Percentiles rank a stretch among this genome's conserved stretches.
These are phyloP conservation scores for Hortiboletus flavorubellus DNA, from an alignment of 768 basidiomycete genomes.

Conservation along the genomic window DNA sequence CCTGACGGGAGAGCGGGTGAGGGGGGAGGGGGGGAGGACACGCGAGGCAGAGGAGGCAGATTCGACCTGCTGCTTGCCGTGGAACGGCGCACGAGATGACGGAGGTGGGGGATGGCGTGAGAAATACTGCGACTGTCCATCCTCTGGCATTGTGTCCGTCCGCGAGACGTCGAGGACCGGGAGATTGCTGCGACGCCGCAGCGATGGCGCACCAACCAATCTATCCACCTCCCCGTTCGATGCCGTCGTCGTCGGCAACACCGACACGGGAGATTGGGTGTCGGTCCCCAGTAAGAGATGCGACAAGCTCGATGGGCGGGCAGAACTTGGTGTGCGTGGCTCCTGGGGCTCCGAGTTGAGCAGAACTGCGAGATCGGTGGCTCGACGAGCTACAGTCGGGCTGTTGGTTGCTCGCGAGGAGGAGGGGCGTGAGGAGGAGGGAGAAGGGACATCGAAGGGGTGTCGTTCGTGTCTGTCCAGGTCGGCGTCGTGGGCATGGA, in stretches of 20 bases:
- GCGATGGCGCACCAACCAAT: slow-evolving; percentile 21
- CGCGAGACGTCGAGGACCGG: slow-evolving; percentile 33
- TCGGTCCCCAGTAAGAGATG: slow-evolving; percentile 36
- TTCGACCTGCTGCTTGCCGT: slow-evolving; percentile 20
- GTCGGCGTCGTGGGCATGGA: slow-evolving; percentile 25
- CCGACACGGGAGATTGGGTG: slow-evolving; percentile 20
- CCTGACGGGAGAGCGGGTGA: slow-evolving; percentile 26
- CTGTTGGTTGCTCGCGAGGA: slow-evolving; percentile 36
- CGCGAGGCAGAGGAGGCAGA: slow-evolving; percentile 24
- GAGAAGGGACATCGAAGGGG: slow-evolving; percentile 35
- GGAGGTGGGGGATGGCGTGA: slow-evolving; percentile 22
- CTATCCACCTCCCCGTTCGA: slow-evolving; percentile 27
- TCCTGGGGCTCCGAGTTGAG: slow-evolving; percentile 60
- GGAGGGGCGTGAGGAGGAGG: slow-evolving; percentile 35
- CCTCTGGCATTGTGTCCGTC: slow-evolving; percentile 23
- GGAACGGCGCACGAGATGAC: slow-evolving; percentile 22
- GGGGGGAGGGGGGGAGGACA: slow-evolving; percentile 27
- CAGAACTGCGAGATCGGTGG: slow-evolving; percentile 74
- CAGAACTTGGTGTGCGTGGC: slow-evolving; percentile 34
- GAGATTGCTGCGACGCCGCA: slow-evolving; percentile 31
- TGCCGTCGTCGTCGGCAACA: slow-evolving; percentile 5
- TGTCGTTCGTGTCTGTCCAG: slow-evolving; percentile 26
- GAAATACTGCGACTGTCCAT: slow-evolving; percentile 21
- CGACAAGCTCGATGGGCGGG: slow-evolving; percentile 43
- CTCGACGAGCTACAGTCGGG: slow-evolving; percentile 54